These are phyloP conservation scores for Bipolaris cookei DNA, from an alignment of 2,329 filamentous ascomycete species.

Conservation along the genomic window DNA sequence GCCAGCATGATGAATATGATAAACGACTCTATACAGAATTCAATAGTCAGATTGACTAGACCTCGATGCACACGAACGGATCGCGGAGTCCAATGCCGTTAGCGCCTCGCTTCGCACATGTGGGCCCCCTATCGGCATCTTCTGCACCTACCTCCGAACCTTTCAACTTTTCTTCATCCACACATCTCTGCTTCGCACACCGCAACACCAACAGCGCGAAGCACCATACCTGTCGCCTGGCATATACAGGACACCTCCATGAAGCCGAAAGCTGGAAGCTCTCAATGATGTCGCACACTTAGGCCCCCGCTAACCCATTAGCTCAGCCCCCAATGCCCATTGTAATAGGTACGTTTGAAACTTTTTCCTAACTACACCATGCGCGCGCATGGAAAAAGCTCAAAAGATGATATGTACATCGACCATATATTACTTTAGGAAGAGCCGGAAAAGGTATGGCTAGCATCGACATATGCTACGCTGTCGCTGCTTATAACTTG, in stretches of 20 bases:
- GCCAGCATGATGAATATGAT: neutral
- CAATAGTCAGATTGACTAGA: neutral
- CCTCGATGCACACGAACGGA: too few species aligned
- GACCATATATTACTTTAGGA: constrained; percentile 54
- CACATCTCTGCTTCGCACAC: neutral
- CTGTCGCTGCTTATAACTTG: constrained; percentile 59
- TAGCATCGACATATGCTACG: constrained; percentile 58
- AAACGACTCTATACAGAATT: neutral
- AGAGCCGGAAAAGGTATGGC: constrained; percentile 61
- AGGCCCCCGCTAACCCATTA: neutral
- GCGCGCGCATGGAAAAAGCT: constrained; percentile 26
- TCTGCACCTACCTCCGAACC: constrained; percentile 4
- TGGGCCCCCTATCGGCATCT: constrained; percentile 11
- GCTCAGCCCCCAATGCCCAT: neutral
- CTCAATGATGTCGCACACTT: neutral
- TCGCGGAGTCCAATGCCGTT: constrained; percentile 3
- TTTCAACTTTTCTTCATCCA: constrained; percentile 16
- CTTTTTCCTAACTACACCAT: constrained; percentile 5
- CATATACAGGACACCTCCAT: neutral
- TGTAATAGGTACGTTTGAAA: constrained; percentile 18
- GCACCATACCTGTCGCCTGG: neutral
- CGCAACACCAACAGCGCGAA: neutral
- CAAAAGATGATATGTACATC: constrained; percentile 45
- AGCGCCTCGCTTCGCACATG: constrained; percentile 11
- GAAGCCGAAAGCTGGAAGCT: neutral